Evolutionary conservation across 176 grass and related monocot species (phyloP), one percentile per base, ranked within the genome.

Genomic region (Lolium perenne): DNA sequence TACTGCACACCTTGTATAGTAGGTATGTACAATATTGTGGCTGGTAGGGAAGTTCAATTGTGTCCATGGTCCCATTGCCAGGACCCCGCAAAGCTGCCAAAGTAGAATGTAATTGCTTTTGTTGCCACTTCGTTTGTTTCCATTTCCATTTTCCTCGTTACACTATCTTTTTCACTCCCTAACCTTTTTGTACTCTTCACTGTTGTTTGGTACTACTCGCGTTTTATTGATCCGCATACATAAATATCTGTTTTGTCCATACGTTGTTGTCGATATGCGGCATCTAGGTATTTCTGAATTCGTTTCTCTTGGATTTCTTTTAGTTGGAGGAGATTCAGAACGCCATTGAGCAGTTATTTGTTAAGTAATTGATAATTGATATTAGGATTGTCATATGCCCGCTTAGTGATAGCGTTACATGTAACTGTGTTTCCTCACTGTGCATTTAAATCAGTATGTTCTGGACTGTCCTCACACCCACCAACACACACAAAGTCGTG

Each of bases 321-420:
- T 54, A 79, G n/a, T 84, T 29, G n/a, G 9, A 75, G 41, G 17
- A n/a, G 29, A 58, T 68, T 58, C 14, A 68, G 77, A 80, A 57
- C 74, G 48, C 22, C 47, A 80, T 47, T 10, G 4, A 89, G 57
- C 21, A 50, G 2, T 57, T 64, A 50, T 38, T 10, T 40, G 55
- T 80, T 56, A 85, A 85, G 5, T 13, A 74, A 8, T 74, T 74
- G 47, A 84, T 13, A 74, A 8, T 74, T 74, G 47, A 84, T 89
- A 35, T 79, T 65, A 45, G 43, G 63, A 63, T 9, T 80, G 1
- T 38, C 14, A 25, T 50, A 80, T 80, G 14, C 20, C 4, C 12
- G 3, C 7, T 66, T 82, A 10, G 2, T 76, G 32, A 74, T 67
- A 74, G 43, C 6, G 26, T 21, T 8, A 40, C 49, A 58, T 84